Evolutionary conservation across 495 filamentous ascomycete genomes (phyloP).

Genomic region (Penicillium ochrochloron): DNA sequence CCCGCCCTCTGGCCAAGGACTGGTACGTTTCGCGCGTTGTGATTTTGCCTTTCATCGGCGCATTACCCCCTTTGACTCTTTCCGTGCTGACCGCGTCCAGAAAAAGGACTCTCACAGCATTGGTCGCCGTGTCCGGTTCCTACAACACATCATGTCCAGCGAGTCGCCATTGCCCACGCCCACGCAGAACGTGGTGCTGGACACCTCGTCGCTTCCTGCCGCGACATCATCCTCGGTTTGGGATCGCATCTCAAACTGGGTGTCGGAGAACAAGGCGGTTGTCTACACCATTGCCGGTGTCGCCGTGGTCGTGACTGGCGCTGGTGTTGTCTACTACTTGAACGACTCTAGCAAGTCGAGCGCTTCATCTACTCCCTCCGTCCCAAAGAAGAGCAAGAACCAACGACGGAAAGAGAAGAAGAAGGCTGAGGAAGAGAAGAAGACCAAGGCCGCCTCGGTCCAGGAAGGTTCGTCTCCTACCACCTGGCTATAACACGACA

Average conservation of each 20-base stretch:
- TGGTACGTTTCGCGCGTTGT: constrained; percentile 21
- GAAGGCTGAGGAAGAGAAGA: constrained; percentile 73
- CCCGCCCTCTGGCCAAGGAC: constrained; percentile 30
- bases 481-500: constrained; percentile 6
- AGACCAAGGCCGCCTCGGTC: constrained; percentile 52
- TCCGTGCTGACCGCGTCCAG: constrained; percentile 16
- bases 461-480: constrained; percentile 46
- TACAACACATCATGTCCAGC: constrained; percentile 47
- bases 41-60: not conserved
- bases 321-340: constrained; percentile 90
- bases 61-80: not conserved
- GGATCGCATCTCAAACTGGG: constrained; percentile 90
- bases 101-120: constrained; percentile 30
- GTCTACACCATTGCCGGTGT: constrained; percentile 96
- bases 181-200: constrained; percentile 51
- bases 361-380: constrained; percentile 27
- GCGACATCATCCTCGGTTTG: constrained; percentile 71
- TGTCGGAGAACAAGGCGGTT: constrained; percentile 89
- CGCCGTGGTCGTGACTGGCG: constrained; percentile 85
- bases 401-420: constrained; percentile 64
- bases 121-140: constrained; percentile 29
- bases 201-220: constrained; percentile 53
- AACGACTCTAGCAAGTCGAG: constrained; percentile 47
- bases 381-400: constrained; percentile 63
- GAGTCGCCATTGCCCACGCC: constrained; percentile 45